Conservation (phyloP, 164 flowering plant genomes). For the Buxus sempervirens region DNA sequence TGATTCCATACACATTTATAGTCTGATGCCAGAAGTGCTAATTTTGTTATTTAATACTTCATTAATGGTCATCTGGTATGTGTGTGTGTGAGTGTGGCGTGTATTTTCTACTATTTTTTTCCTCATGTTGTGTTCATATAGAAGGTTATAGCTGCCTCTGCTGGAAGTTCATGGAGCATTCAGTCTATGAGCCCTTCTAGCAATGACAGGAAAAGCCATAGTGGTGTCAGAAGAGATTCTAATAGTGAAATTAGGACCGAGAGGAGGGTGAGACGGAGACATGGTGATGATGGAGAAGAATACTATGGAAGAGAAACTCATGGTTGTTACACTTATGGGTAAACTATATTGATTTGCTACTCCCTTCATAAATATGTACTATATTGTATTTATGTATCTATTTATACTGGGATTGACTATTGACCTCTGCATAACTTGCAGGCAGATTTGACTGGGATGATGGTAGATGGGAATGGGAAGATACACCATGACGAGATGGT, state of each 20-base stretch:
- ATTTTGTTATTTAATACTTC: neutral
- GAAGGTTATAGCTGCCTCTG: conserved; percentile 37
- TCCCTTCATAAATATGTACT: too few species aligned
- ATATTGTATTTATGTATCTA: too few species aligned
- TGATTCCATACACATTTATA: too few species aligned
- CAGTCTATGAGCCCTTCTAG: conserved; percentile 31
- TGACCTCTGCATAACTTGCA: conserved; percentile 18
- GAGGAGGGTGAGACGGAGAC: conserved; percentile 31
- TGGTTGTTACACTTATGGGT: conserved; percentile 32
- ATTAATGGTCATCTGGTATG: neutral
- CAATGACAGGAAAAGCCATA: conserved; percentile 31
- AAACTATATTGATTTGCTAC: too few species aligned
- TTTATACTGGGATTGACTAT: too few species aligned
- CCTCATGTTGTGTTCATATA: too few species aligned
- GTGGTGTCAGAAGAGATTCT: conserved; percentile 36
- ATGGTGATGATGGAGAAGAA: conserved; percentile 23
- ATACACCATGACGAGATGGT: conserved; percentile 64
- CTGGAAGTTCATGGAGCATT: conserved; percentile 28
- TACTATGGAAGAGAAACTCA: conserved; percentile 33
- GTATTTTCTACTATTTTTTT: neutral
- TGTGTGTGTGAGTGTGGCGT: too few species aligned
- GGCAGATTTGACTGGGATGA: conserved; percentile 89
- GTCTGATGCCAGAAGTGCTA: too few species aligned
- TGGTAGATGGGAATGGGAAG: conserved; percentile 94
- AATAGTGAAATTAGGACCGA: conserved; percentile 34